phyloP scores from a whole-genome alignment of 495 filamentous ascomycete genomes.

The Cercophora scortea region DNA sequence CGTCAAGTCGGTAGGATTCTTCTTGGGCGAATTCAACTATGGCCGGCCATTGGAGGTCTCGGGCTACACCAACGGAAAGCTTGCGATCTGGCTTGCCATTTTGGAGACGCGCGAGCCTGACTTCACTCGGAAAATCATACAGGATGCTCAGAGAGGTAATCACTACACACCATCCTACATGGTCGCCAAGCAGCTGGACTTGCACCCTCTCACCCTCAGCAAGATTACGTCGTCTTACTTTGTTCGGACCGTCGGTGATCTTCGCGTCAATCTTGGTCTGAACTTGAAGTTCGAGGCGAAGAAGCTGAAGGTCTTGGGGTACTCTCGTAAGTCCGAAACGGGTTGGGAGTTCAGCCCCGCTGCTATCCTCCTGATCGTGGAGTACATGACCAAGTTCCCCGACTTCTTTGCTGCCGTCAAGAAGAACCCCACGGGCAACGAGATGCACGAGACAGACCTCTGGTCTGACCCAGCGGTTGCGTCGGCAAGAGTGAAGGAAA shows the following conservation, averaged over 20 bases:
- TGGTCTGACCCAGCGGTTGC: conserved; percentile 63
- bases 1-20: conserved; percentile 72
- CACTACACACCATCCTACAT: conserved; percentile 80
- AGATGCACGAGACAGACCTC: conserved; percentile 67
- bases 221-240: conserved; percentile 93
- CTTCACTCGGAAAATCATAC: conserved; percentile 68
- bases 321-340: conserved; percentile 71
- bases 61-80: conserved; percentile 64
- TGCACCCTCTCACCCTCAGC: conserved; percentile 82
- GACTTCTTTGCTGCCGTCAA: conserved; percentile 88
- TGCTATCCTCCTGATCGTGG: conserved; percentile 66
- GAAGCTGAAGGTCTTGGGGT: conserved; percentile 93
- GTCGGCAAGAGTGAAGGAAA: conserved; percentile 69
- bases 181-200: conserved; percentile 69
- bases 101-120: conserved; percentile 65
- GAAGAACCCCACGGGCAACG: conserved; percentile 45
- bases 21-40: conserved; percentile 92
- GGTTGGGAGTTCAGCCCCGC: conserved; percentile 96
- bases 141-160: conserved; percentile 53
- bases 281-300: conserved; percentile 95
- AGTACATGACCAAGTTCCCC: conserved; percentile 92
- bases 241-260: conserved; percentile 66
- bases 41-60: conserved; percentile 80
- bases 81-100: conserved; percentile 65
- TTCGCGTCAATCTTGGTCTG: conserved; percentile 78